These are phyloP conservation scores for Aegilops speltoides DNA, from an alignment of 176 grass and related monocot species.

Conservation along the genomic window DNA sequence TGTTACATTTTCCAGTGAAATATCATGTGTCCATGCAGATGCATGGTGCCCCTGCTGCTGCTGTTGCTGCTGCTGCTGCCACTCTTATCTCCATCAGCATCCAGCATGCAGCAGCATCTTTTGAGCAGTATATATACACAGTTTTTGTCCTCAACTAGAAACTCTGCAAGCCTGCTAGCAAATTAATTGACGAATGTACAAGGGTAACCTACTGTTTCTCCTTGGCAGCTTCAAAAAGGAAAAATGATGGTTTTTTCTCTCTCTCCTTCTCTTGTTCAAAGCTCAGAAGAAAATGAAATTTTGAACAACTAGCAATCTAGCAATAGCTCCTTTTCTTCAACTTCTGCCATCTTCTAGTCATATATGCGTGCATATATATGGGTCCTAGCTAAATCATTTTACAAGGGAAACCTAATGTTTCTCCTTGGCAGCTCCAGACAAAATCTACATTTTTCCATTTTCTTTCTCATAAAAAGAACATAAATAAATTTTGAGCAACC, in stretches of 20 bases:
- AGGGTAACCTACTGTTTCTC: slow-evolving; percentile 38
- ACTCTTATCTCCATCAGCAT: slow-evolving; percentile 50
- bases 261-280: slow-evolving; percentile 3
- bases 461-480: not conserved
- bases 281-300: slow-evolving; percentile 10
- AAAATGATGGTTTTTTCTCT: not conserved
- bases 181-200: slow-evolving; percentile 65
- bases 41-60: slow-evolving; percentile 23
- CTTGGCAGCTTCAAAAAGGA: slow-evolving; percentile 30
- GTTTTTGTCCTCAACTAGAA: slow-evolving; percentile 66
- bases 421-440: not conserved
- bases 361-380: not conserved
- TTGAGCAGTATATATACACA: slow-evolving; percentile 77
- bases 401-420: not conserved
- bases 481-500: not conserved
- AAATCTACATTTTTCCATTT: not conserved
- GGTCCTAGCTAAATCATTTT: not conserved
- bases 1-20: slow-evolving; percentile 52
- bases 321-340: slow-evolving; percentile 12
- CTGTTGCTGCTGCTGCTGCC: slow-evolving; percentile 19
- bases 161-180: slow-evolving; percentile 42
- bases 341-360: not conserved
- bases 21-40: slow-evolving; percentile 50
- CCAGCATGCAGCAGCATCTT: slow-evolving; percentile 48
- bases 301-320: slow-evolving; percentile 18